Conservation (phyloP, 371 early-diverging fungal species). For the Mucor lusitanicus region DNA sequence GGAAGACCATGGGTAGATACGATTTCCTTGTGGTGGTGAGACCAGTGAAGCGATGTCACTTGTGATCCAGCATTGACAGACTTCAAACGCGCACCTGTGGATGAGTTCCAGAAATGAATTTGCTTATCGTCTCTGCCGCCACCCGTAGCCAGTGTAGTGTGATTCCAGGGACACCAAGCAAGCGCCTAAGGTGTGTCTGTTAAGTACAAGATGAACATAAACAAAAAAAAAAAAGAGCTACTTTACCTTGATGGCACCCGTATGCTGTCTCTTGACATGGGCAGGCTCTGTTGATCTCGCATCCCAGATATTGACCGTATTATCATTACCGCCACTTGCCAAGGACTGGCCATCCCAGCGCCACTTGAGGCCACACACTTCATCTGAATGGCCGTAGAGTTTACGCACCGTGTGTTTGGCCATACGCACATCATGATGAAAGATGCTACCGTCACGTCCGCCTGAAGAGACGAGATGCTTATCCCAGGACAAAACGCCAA, state of each 20-base stretch:
- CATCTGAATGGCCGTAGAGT: slow-evolving; percentile 72
- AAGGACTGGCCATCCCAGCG: slow-evolving; percentile 80
- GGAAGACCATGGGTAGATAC: slow-evolving; percentile 94
- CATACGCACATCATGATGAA: slow-evolving; percentile 92
- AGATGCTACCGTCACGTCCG: slow-evolving; percentile 87
- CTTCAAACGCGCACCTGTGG: slow-evolving; percentile 64
- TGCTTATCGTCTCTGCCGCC: slow-evolving; percentile 94
- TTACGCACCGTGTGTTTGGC: slow-evolving; percentile 73
- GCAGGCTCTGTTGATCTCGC: slow-evolving; percentile 62
- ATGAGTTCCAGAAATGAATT: slow-evolving; percentile 96
- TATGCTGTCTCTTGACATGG: slow-evolving; percentile 76
- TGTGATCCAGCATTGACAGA: slow-evolving; percentile 89
- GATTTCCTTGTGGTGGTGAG: slow-evolving; percentile 91
- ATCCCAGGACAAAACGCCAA: slow-evolving; percentile 90
- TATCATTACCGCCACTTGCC: slow-evolving; percentile 98
- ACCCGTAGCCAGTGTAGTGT: slow-evolving; percentile 90
- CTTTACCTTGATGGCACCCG: slow-evolving; percentile 89
- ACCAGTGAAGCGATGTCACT: slow-evolving; percentile 94
- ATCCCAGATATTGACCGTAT: slow-evolving; percentile 95
- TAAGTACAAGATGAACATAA: not conserved
- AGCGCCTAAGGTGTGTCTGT: slow-evolving; percentile 77
- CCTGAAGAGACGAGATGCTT: slow-evolving; percentile 85
- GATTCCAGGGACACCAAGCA: slow-evolving; percentile 99
- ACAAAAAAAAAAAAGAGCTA: too few relatives aligned
- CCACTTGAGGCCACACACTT: slow-evolving; percentile 97